Percentiles rank a stretch among this genome's conserved stretches.
Conservation (phyloP, 2,329 filamentous ascomycete genomes). For the Talaromyces sp. region DNA sequence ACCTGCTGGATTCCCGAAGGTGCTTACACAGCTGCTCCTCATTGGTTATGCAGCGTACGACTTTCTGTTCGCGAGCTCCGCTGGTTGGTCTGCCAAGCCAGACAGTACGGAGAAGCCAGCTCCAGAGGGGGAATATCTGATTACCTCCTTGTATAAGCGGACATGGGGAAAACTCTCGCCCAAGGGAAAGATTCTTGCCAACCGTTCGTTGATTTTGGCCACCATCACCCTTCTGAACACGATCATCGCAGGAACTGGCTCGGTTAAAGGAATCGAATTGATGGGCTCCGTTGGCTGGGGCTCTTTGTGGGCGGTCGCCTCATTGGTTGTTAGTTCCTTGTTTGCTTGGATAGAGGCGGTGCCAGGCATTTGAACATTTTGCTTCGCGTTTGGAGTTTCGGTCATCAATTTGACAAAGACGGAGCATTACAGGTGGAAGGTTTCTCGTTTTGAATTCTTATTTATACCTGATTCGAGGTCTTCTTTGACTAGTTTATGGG, state of each 20-base stretch:
- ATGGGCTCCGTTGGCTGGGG: conserved; percentile 72
- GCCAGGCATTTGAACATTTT: conserved; percentile 33
- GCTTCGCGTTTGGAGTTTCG: background rate
- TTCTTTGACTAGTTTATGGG: background rate
- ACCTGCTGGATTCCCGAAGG: conserved; percentile 49
- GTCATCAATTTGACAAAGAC: background rate
- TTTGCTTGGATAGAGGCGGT: conserved; percentile 44
- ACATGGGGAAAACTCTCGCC: conserved; percentile 62
- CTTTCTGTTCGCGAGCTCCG: conserved; percentile 68
- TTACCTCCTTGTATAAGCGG: conserved; percentile 60
- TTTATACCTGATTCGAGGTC: conserved; percentile 1
- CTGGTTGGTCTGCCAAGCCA: conserved; percentile 44
- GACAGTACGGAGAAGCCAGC: conserved; percentile 44
- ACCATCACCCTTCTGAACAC: conserved; percentile 52
- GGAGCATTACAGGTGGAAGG: background rate
- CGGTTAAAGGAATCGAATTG: conserved; percentile 67
- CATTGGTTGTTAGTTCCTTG: conserved; percentile 29
- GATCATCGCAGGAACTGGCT: conserved; percentile 64
- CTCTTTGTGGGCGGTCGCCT: conserved; percentile 66
- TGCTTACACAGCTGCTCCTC: conserved; percentile 59
- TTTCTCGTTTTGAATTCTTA: background rate
- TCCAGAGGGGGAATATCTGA: conserved; percentile 66
- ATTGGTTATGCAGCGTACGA: conserved; percentile 69
- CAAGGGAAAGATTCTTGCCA: conserved; percentile 63
- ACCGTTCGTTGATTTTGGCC: conserved; percentile 58